Evolutionary conservation across 345 rosid genomes (phyloP), one percentile per base, ranked within the genome.

Genomic region (Boechera stricta): DNA sequence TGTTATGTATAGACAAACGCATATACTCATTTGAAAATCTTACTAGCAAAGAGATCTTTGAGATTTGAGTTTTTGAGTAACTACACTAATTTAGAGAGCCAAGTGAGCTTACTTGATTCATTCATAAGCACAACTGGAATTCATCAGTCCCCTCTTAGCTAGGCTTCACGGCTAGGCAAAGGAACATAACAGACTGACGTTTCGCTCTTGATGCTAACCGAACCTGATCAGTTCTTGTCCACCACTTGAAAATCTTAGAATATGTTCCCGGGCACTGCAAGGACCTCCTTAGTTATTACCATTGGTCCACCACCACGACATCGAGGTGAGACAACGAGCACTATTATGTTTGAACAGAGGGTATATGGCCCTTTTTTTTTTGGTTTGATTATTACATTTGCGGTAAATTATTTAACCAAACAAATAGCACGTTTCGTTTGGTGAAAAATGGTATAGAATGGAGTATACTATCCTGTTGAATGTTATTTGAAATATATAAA

Each of bases 151-250:
- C 85, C 86, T 52, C 57, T 81, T 61, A 95, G 55, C 63, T 93
- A 97, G 15, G 89, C 90, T 55, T 90, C 97, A 28, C 89, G 85
- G 78, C 96, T 92, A 16, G 98, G 91, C 82, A 93, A 79, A 57
- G 94, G 98, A 75, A 95, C 96, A 78, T 91, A 92, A 5, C 98
- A 94, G 15, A 93, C 98, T 4, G 93, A 82, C 32, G 92, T 85
- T 82, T 95, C 96, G 3, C 67, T 81, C 59, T 79, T 79, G 42
- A 95, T 67, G 51, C 83, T 85, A 47, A 91, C 44, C 12, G 92
- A 86, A 63, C 99, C 99, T 18, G 21, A 77, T 91, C 98, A 72
- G 44, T 73, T 82, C 83, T 95, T 95, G 54, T 89, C 94, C 36
- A 95, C 81, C 7, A 95, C 94, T 82, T 92, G 84, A 83, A 95